Base-by-base conservation (phyloP, 2,329 filamentous ascomycete species). In the Trichoderma sp. region DNA sequence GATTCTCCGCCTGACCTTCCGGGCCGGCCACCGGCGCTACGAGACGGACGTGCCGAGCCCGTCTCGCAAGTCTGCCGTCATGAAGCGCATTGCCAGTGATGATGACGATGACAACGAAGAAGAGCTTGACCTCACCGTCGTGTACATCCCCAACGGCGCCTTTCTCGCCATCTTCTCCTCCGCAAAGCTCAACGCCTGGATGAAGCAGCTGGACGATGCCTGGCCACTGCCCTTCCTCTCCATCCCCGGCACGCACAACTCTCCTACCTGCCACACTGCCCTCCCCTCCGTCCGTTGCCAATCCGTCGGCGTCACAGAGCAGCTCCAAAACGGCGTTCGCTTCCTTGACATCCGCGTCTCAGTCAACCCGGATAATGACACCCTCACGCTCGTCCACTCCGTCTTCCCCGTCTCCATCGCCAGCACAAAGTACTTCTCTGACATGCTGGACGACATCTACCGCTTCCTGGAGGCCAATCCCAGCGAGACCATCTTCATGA, bases 231-330 rank as follows among this genome's bases (percentile, higher is more conserved):
- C 92, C 1, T 86, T 91, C 3, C 88, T 99, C 61, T 96, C 92
- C 61, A 96, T 98, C 72, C 96, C 96, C 0, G 96, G 96, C 72
- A 97, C 96, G 0, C 96, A 99, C 84, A 98, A 99, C 82, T 93
- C 92, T 21, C 93, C 96, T 7, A 96, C 94, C 11, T 91, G 88
- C 81, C 86, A 96, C 83, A 86, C 88, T 60, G 94, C 96, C 14
- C 86, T 97, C 5, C 96, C 96, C 1, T 97, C 93, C 1, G 96
- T 98, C 47, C 91, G 96, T 49, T 98, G 96, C 80, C 96, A 99
- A 81, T 90, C 92, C 40, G 93, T 94, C 21, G 84, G 88, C 71
- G 86, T 96, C 5, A 84, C 85, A 60, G 88, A 91, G 65, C 96
- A 99, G 80, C 88, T 99, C 33, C 85, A 89, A 68, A 95, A 97